These are phyloP conservation scores for Glonium stellatum DNA, from an alignment of 495 filamentous ascomycete species.

Conservation along the genomic window DNA sequence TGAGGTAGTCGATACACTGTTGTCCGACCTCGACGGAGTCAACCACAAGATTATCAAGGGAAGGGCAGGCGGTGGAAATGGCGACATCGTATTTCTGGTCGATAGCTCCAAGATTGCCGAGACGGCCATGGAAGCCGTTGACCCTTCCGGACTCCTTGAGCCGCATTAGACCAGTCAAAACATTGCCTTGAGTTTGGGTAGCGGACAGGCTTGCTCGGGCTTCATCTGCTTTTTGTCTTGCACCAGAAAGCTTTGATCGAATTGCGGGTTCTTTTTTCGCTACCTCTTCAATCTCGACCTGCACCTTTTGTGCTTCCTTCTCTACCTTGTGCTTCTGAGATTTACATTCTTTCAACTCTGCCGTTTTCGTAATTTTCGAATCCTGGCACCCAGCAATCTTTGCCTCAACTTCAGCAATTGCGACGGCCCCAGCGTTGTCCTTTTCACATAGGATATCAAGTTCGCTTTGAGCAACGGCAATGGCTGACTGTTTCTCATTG, in stretches of 20 bases:
- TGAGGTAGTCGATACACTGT: conserved; percentile 93
- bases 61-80: conserved; percentile 89
- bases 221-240: conserved; percentile 90
- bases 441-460: conserved; percentile 84
- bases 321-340: conserved; percentile 63
- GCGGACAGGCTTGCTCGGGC: conserved; percentile 80
- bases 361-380: conserved; percentile 58
- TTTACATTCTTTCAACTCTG: conserved; percentile 68
- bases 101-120: conserved; percentile 93
- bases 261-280: conserved; percentile 70
- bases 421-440: conserved; percentile 74
- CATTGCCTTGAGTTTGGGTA: conserved; percentile 87
- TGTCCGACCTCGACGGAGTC: conserved; percentile 92
- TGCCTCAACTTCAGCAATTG: conserved; percentile 73
- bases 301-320: conserved; percentile 63
- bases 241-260: conserved; percentile 72
- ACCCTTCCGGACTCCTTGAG: conserved; percentile 94
- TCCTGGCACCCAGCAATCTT: conserved; percentile 71
- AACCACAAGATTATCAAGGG: conserved; percentile 90
- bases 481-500: conserved; percentile 86
- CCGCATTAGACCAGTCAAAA: conserved; percentile 83
- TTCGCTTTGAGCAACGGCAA: conserved; percentile 91
- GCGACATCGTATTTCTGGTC: conserved; percentile 92
- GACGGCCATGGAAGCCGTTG: conserved; percentile 89
- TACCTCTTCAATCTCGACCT: conserved; percentile 64